Evolutionary conservation across 2,329 filamentous ascomycete genomes (phyloP).

Genomic region (Parastagonospora avenae): DNA sequence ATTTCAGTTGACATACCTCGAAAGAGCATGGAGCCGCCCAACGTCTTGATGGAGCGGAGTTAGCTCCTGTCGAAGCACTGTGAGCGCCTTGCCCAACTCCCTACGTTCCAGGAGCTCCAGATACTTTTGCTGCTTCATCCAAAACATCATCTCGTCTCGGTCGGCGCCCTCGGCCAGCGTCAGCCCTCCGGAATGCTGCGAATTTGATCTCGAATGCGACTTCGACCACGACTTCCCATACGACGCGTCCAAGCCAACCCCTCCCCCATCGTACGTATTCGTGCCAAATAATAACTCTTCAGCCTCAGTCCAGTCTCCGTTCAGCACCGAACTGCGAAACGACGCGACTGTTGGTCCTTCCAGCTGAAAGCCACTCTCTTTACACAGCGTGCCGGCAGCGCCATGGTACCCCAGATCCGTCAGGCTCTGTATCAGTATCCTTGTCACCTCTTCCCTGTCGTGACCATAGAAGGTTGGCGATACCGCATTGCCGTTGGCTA

Average conservation of each 20-base stretch:
- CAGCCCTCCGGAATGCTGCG: constrained; percentile 60
- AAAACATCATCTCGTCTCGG: constrained; percentile 80
- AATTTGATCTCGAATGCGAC: constrained; percentile 28
- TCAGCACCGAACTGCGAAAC: constrained; percentile 79
- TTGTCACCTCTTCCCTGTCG: constrained; percentile 88
- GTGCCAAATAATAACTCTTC: constrained; percentile 75
- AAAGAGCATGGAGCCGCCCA: constrained; percentile 77
- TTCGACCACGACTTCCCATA: constrained; percentile 43
- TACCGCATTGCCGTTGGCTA: constrained; percentile 35
- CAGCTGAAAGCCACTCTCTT: constrained; percentile 84
- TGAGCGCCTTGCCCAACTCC: constrained; percentile 74
- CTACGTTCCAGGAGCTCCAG: constrained; percentile 82
- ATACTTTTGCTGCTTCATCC: constrained; percentile 91
- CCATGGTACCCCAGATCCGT: constrained; percentile 83
- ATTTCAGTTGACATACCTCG: constrained; percentile 58
- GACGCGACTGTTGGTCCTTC: constrained; percentile 86
- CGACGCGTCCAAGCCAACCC: constrained; percentile 42
- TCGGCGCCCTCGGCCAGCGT: constrained; percentile 78
- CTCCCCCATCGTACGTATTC: constrained; percentile 51
- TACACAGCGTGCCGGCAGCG: constrained; percentile 75
- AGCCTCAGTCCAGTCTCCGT: constrained; percentile 83
- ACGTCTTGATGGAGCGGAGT: constrained; percentile 84
- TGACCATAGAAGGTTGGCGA: constrained; percentile 75
- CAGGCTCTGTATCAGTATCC: constrained; percentile 89
- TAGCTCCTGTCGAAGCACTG: constrained; percentile 84